Evolutionary conservation across 2,329 filamentous ascomycete species (phyloP).

Genomic region (Zasmidium angulare): DNA sequence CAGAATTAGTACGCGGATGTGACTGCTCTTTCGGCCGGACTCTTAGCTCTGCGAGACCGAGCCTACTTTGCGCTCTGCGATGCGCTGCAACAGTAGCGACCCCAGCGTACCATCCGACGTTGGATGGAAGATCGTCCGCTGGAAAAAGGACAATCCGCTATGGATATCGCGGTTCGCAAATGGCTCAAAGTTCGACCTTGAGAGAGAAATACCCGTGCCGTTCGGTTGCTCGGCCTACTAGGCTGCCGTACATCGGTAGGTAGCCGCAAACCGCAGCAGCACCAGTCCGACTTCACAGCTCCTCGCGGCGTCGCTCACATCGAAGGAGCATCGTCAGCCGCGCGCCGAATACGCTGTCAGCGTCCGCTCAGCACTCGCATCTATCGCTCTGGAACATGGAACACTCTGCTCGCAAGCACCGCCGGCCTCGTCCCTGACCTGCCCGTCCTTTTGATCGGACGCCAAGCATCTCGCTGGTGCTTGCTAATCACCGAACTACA

Average conservation of each 20-base stretch:
- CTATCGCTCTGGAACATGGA: neutral
- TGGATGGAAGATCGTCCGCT: too few relatives aligned
- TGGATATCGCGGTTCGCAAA: too few relatives aligned
- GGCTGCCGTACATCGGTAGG: neutral
- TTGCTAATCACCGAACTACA: constrained; percentile 6
- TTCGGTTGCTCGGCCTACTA: neutral
- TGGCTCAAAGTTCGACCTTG: too few relatives aligned
- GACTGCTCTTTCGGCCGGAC: neutral
- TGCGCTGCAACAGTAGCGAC: neutral
- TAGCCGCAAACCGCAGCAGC: neutral
- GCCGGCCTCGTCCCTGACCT: neutral
- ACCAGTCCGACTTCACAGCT: neutral
- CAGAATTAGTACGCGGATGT: neutral
- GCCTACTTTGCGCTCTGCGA: neutral
- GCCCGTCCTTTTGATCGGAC: neutral
- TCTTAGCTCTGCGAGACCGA: neutral
- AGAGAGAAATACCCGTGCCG: neutral
- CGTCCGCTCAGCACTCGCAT: neutral
- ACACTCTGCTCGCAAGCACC: neutral
- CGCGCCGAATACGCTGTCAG: neutral
- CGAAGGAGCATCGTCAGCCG: neutral
- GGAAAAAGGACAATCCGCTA: too few relatives aligned
- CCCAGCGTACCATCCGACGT: neutral
- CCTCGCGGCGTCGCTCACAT: neutral
- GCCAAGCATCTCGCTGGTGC: constrained; percentile 2